Base-by-base conservation (phyloP, 1,139 yeast species). In the Barnettozyma hawaiiensis region DNA sequence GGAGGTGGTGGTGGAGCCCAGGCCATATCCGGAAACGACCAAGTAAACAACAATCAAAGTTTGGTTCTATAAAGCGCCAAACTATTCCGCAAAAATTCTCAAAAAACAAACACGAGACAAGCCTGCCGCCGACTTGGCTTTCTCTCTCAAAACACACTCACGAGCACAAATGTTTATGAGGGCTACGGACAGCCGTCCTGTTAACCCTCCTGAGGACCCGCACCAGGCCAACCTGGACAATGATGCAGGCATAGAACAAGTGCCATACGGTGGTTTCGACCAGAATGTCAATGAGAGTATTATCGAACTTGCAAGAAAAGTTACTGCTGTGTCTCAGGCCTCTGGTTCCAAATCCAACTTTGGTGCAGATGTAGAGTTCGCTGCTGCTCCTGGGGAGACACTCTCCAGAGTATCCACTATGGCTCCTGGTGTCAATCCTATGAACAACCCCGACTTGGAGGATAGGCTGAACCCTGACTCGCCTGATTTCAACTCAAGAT, bases 401-500 rank as follows among this genome's bases (percentile, higher is more conserved):
- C 31, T 37, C 16, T 54, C 58, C 11, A 47, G 54, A 37, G 49
- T 44, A 8, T 54, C 58, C 8, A 47, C 55, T 4, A 41, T 52
- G 7, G 58, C 55, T 4, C 57, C 52, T 10, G 58, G 58, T 46
- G 56, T 53, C 18, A 39, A 45, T 31, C 51, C 53, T 14, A 47
- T 54, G 43, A 58, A 63, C 39, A 58, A 69, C 49, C 71, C 72
- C 0, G 66, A 65, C 11, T 50, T 66, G 37, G 74, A 75, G 49
- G 66, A 76, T 7, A 62, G 65, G 39, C 58, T 78, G 35, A 78
- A 79, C 52, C 85, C 85, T 12, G 62, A 59, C 48, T 66, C 77
- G 22, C 78, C 73, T 12, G 60, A 74, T 11, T 86, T 86, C 64
- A 71, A 61, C 43, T 63, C 90, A 37, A 73, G 73, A 53, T 77